Percentiles rank a stretch among this genome's conserved stretches.
These are phyloP conservation scores for Persicaria maculosa DNA, from an alignment of 148 eudicot genomes.

Conservation along the genomic window DNA sequence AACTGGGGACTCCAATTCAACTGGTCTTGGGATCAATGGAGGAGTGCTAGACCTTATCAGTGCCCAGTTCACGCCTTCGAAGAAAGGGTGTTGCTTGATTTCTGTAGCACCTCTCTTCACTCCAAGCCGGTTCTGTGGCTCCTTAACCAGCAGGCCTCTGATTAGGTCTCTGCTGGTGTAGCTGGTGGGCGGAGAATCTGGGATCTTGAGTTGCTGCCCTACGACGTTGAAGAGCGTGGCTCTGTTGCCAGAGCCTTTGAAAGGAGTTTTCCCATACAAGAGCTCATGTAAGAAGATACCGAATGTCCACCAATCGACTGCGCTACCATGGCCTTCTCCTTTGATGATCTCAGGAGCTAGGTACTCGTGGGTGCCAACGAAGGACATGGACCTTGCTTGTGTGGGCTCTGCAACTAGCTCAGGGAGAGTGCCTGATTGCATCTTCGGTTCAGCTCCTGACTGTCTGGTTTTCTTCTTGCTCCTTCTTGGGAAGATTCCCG, in stretches of 20 bases:
- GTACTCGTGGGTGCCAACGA: constrained; percentile 82
- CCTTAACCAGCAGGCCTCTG: constrained; percentile 61
- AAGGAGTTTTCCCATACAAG: neutral
- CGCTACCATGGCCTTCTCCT: constrained; percentile 89
- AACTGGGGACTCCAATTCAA: constrained; percentile 41
- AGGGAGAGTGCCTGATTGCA: constrained; percentile 28
- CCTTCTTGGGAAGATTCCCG: constrained; percentile 49
- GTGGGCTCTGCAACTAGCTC: constrained; percentile 80
- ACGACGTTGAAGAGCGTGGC: constrained; percentile 79
- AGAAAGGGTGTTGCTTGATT: constrained; percentile 85
- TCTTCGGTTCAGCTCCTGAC: constrained; percentile 31
- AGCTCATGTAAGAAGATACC: neutral
- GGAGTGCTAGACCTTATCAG: constrained; percentile 76
- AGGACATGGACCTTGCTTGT: constrained; percentile 79
- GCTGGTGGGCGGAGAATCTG: constrained; percentile 64
- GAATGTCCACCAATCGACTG: constrained; percentile 67
- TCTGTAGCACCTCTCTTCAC: constrained; percentile 78
- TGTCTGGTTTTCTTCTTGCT: constrained; percentile 48
- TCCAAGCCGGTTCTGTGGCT: constrained; percentile 72
- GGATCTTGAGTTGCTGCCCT: constrained; percentile 66
- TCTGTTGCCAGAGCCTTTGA: constrained; percentile 68
- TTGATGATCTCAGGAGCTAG: constrained; percentile 79
- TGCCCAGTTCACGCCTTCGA: constrained; percentile 91
- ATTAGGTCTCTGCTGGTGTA: constrained; percentile 63
- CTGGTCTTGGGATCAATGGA: constrained; percentile 62